Percentiles rank a stretch among this genome's conserved stretches.
Conservation (phyloP, 257 asterid species). For the Nicotiana undulata region DNA sequence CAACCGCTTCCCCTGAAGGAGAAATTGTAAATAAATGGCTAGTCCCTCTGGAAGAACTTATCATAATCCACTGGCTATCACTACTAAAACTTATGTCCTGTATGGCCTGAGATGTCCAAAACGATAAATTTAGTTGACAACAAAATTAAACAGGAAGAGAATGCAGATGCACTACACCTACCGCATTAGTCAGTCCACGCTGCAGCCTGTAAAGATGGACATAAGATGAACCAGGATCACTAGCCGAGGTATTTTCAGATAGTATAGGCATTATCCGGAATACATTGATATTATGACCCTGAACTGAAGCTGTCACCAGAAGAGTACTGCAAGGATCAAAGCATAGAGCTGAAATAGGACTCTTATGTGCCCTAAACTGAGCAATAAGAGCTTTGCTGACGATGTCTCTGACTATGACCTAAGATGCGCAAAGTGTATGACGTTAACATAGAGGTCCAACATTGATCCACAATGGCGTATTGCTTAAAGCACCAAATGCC, state of each 20-base stretch:
- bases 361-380: slow-evolving; percentile 85
- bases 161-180: slow-evolving; percentile 26
- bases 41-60: slow-evolving; percentile 76
- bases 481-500: not conserved
- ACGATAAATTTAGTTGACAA: not conserved
- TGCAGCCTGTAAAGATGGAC: slow-evolving; percentile 75
- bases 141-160: not conserved
- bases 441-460: not conserved
- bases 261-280: slow-evolving; percentile 50
- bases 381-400: slow-evolving; percentile 59
- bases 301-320: slow-evolving; percentile 80
- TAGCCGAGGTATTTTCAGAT: slow-evolving; percentile 9
- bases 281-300: slow-evolving; percentile 82
- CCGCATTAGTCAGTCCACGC: slow-evolving; percentile 82
- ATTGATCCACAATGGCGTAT: not conserved
- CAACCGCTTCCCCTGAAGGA: slow-evolving; percentile 40
- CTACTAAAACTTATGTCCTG: slow-evolving; percentile 84
- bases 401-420: slow-evolving; percentile 88
- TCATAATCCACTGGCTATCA: slow-evolving; percentile 58
- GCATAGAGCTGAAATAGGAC: slow-evolving; percentile 55
- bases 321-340: slow-evolving; percentile 43
- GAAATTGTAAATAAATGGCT: slow-evolving; percentile 81
- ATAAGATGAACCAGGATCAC: slow-evolving; percentile 37
- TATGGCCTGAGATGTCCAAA: slow-evolving; percentile 50
- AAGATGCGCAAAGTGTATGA: slow-evolving; percentile 15